Evolutionary conservation across 768 basidiomycete species (phyloP), one percentile per base, ranked within the genome.

Genomic region (Termitomyces sp.): DNA sequence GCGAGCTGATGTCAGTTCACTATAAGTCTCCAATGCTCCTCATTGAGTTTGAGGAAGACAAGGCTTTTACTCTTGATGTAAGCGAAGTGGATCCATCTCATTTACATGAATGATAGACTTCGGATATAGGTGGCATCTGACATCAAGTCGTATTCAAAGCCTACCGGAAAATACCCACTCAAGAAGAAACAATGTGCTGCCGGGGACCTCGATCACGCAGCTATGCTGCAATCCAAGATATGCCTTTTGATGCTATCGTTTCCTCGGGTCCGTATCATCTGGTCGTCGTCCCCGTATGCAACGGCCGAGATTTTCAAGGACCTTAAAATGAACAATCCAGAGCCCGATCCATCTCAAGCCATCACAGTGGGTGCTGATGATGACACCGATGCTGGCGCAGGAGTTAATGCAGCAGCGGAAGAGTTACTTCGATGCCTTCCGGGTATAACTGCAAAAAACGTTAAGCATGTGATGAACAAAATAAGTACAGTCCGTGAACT

Each of bases 11-110:
- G 96, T 94, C 91, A 0, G 88, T 88, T 16, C 91, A 98, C 70
- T 98, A 99, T 76, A 97, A 94, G 72, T 86, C 89, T 20, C 95
- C 96, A 0, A 80, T 99, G 55, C 77, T 99, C 16, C 78, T 98
- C 10, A 97, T 98, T 66, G 95, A 99, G 69, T 98, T 98, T 62
- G 96, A 98, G 69, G 94, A 98, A 74, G 91, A 97, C 71, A 98
- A 96, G 66, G 87, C 93, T 0, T 97, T 98, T 71, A 89, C 91
- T 0, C 79, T 98, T 12, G 90, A 95, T 73, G 95, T 91, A 60
- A 55, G 79, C 3, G 35, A 46, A 12, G 28, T 33, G 10, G 7
- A 33, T 36, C 18, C n/a, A 41, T 28, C 16, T 28, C 18, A 26
- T 43, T 30, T n/a, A 6, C 18, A 14, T 13, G 44, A 35, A 50